Evolutionary conservation across 2,329 filamentous ascomycete genomes (phyloP), one percentile per base, ranked within the genome.

Genomic region (Aspergillus amoenus): DNA sequence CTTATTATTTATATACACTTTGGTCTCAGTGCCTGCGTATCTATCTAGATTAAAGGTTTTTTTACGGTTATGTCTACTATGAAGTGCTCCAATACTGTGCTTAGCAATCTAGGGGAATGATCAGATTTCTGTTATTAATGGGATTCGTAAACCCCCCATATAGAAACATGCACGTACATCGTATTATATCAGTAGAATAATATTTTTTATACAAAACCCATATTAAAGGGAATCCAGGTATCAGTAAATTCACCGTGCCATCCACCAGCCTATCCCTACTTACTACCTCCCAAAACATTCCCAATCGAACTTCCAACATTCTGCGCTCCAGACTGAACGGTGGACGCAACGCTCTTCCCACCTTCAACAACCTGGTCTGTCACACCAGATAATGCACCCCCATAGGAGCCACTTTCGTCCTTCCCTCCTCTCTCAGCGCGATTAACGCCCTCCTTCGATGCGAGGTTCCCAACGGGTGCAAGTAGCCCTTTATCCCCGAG

Each of bases 381-480:
- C n/a, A 58, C 17, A 30, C 56, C 34, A 13, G 58, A 22, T 13
- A 63, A 18, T 17, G 63, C 47, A 2, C 66, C 64, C 2, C 60
- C 65, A 55, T 80, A 73, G 51, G 65, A 68, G 27, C 82, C 82
- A 34, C 75, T 66, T 13, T 83, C 80, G 59, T 82, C 81, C 68
- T 84, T 84, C 4, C 82, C 82, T 17, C 78, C 74, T 5, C 81
- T 70, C 70, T 84, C 81, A 5, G 78, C 77, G 24, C 81, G 76
- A 64, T 83, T 83, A 57, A 83, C 72, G 9, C 80, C 81, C 59
- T 84, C 81, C 63, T 82, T 82, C 13, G 76, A 79, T 2, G 73
- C 60, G 2, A 71, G 57, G 52, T 84, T 79, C 48, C 81, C 81
- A 22, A 81, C 65, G 2, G 81, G 80, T 54, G 81, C 77, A 1